Conservation (phyloP, 768 basidiomycete genomes). For the Xanthoconium purpureum region DNA sequence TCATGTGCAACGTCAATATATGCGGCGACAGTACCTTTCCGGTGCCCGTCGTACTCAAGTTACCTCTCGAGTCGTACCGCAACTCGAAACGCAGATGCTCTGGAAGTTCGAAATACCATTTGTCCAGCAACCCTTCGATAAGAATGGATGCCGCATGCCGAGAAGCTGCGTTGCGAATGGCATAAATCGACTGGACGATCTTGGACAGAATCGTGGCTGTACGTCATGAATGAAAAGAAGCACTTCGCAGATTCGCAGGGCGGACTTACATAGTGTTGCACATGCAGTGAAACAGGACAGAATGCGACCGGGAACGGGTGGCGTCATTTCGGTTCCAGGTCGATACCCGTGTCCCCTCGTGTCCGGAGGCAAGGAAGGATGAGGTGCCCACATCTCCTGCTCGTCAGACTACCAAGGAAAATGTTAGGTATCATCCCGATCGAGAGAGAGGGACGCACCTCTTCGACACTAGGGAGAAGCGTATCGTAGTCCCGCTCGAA, state of each 20-base stretch:
- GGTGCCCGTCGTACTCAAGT: constrained; percentile 12
- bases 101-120: constrained; percentile 72
- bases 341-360: constrained; percentile 30
- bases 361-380: constrained; percentile 33
- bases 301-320: constrained; percentile 44
- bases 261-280: constrained; percentile 61
- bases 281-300: constrained; percentile 78
- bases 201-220: constrained; percentile 66
- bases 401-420: constrained; percentile 55
- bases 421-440: neutral
- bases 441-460: constrained; percentile 36
- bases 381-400: constrained; percentile 50
- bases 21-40: constrained; percentile 53
- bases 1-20: constrained; percentile 75
- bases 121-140: constrained; percentile 63
- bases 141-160: constrained; percentile 56
- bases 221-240: constrained; percentile 6
- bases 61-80: constrained; percentile 38
- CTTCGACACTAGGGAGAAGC: constrained; percentile 55
- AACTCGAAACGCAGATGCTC: constrained; percentile 65
- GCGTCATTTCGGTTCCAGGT: constrained; percentile 12
- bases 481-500: constrained; percentile 78
- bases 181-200: constrained; percentile 70
- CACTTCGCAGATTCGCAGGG: neutral
- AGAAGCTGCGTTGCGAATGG: constrained; percentile 52